Conservation (phyloP, 2,329 filamentous ascomycete genomes). For the Aurifilum marmelostoma region DNA sequence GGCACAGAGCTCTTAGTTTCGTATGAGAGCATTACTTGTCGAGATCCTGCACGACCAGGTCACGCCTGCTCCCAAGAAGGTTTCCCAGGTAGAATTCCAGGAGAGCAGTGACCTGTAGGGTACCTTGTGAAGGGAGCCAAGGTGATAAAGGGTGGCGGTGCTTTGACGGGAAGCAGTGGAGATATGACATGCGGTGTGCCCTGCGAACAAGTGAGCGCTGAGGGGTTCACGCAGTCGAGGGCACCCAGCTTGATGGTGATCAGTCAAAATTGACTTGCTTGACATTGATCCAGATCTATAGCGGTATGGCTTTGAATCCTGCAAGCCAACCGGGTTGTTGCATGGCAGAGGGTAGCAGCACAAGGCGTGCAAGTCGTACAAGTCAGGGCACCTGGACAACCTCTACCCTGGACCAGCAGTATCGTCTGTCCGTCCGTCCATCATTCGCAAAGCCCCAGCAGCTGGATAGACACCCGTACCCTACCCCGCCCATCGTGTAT, state of each 20-base stretch:
- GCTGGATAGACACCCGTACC: background rate
- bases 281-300: background rate
- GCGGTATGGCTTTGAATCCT: background rate
- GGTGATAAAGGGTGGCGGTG: background rate
- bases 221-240: background rate
- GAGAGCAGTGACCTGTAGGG: background rate
- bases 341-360: background rate
- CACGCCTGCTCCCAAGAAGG: background rate
- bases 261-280: background rate
- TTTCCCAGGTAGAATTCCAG: background rate
- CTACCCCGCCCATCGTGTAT: background rate
- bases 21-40: too few relatives aligned
- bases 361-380: background rate
- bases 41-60: too few relatives aligned
- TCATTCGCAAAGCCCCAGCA: background rate
- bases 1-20: too few relatives aligned
- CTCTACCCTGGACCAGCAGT: background rate
- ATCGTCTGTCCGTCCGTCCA: background rate
- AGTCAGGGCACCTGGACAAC: background rate
- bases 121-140: background rate
- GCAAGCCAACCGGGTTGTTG: background rate
- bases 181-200: background rate
- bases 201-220: background rate
- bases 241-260: too few relatives aligned
- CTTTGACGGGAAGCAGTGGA: background rate